These are phyloP conservation scores for Talaromyces marneffei DNA, from an alignment of 2,329 filamentous ascomycete species.

Conservation along the genomic window DNA sequence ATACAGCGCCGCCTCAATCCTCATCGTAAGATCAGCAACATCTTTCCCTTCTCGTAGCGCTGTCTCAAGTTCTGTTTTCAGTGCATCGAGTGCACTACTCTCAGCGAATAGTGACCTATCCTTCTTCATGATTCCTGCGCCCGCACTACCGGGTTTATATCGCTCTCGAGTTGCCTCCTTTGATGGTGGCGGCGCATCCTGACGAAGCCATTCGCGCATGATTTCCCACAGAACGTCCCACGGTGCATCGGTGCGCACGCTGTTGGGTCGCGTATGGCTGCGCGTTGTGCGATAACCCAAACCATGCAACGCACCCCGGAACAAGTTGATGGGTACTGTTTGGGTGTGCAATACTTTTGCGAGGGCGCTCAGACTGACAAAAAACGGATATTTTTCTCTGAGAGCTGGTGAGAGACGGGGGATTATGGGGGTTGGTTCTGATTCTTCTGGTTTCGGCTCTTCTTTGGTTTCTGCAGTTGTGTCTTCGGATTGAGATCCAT, in stretches of 20 bases:
- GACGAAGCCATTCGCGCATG: slow-evolving; percentile 84
- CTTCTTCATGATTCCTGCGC: slow-evolving; percentile 61
- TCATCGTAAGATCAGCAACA: slow-evolving; percentile 35
- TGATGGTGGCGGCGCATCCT: slow-evolving; percentile 44
- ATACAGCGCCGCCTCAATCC: slow-evolving; percentile 42
- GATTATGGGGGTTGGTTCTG: slow-evolving; percentile 25
- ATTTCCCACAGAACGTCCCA: slow-evolving; percentile 89
- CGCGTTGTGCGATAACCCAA: slow-evolving; percentile 78
- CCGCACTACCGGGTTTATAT: slow-evolving; percentile 54
- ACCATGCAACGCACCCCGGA: slow-evolving; percentile 74
- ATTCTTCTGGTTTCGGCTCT: slow-evolving; percentile 3
- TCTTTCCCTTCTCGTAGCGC: slow-evolving; percentile 31
- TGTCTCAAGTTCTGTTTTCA: slow-evolving; percentile 35
- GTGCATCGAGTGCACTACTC: slow-evolving; percentile 25
- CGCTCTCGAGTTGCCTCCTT: neutral
- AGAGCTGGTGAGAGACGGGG: slow-evolving; percentile 54
- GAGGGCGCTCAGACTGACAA: slow-evolving; percentile 69
- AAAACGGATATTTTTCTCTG: slow-evolving; percentile 62
- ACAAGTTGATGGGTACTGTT: slow-evolving; percentile 69
- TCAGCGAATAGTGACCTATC: slow-evolving; percentile 21
- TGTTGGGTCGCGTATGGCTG: slow-evolving; percentile 83
- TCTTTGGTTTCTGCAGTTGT: slow-evolving; percentile 9
- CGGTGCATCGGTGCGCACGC: slow-evolving; percentile 88
- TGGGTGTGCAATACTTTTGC: slow-evolving; percentile 71
- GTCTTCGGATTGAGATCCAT: neutral